phyloP scores from a whole-genome alignment of 805 yeast species.

The Candida boidinii region DNA sequence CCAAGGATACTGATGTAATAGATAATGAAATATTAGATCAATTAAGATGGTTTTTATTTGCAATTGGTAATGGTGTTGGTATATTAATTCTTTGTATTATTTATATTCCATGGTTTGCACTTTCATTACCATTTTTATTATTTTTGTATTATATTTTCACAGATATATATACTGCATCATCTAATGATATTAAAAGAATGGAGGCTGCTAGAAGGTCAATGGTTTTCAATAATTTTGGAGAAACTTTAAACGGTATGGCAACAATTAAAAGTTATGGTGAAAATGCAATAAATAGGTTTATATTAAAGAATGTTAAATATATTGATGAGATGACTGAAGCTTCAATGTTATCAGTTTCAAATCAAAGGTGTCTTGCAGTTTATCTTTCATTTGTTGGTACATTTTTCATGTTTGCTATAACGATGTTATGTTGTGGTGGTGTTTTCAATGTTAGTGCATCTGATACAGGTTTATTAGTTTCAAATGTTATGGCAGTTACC shows the following conservation, averaged over 20 bases:
- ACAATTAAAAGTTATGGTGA: conserved; percentile 55
- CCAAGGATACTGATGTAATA: conserved; percentile 68
- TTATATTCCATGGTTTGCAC: conserved; percentile 61
- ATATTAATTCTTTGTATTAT: conserved; percentile 48
- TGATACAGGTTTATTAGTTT: conserved; percentile 53
- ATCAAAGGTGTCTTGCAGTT: conserved; percentile 59
- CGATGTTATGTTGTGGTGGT: conserved; percentile 50
- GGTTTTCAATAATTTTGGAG: conserved; percentile 66
- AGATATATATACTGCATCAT: conserved; percentile 57
- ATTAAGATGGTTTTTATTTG: conserved; percentile 45
- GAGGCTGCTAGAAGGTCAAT: conserved; percentile 66
- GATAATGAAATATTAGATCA: conserved; percentile 67
- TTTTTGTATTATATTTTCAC: conserved; percentile 38
- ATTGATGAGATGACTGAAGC: conserved; percentile 63
- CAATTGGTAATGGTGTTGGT: conserved; percentile 43
- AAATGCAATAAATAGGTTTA: conserved; percentile 34
- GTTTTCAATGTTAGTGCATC: conserved; percentile 50
- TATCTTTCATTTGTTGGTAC: conserved; percentile 42
- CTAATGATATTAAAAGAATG: conserved; percentile 67
- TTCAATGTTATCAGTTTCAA: conserved; percentile 44
- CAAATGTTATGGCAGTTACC: conserved; percentile 51
- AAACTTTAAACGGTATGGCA: conserved; percentile 56
- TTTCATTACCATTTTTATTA: conserved; percentile 50
- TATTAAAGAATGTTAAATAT: conserved; percentile 33
- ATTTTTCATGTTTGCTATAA: conserved; percentile 35